A percentile compares a stretch with the other conserved stretches of the same genome.
Evolutionary conservation across 176 grass and related monocot species (phyloP).

Genomic region (Tillandsia fasciculata): DNA sequence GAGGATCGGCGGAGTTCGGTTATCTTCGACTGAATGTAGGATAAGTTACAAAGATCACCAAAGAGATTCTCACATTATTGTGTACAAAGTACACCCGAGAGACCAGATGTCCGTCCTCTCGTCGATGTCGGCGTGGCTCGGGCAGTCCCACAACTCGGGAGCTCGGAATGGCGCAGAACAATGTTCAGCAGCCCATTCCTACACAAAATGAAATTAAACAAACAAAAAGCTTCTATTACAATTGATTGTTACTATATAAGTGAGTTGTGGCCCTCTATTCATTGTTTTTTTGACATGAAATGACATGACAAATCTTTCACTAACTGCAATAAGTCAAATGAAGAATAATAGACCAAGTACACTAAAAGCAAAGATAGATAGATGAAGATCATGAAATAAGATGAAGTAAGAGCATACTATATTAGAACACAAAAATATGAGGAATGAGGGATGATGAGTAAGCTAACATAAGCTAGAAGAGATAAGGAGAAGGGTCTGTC

Average conservation of each 20-base stretch:
- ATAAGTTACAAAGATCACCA: neutral
- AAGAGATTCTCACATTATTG: conserved; percentile 12
- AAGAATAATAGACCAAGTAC: too few species aligned
- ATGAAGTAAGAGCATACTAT: too few species aligned
- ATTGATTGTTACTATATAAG: too few species aligned
- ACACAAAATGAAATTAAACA: neutral
- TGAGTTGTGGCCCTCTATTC: too few species aligned
- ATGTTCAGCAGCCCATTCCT: conserved; percentile 24
- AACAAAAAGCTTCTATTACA: neutral
- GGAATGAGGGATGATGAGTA: too few species aligned
- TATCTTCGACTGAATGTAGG: too few species aligned
- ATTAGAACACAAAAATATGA: too few species aligned
- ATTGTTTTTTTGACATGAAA: too few species aligned
- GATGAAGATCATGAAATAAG: too few species aligned
- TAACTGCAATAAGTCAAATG: too few species aligned
- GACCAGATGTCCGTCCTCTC: conserved; percentile 23
- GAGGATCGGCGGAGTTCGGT: neutral
- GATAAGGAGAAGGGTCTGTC: neutral
- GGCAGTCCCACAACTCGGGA: conserved; percentile 24
- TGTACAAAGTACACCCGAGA: conserved; percentile 16
- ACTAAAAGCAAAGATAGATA: too few species aligned
- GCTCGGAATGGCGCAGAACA: conserved; percentile 22
- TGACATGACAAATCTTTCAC: too few species aligned
- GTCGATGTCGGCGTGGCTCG: conserved; percentile 14
- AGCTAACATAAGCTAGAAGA: neutral